Percentiles rank a stretch among this genome's conserved stretches.
These are phyloP conservation scores for Pistacia vera DNA, from an alignment of 345 rosid species.

Conservation along the genomic window DNA sequence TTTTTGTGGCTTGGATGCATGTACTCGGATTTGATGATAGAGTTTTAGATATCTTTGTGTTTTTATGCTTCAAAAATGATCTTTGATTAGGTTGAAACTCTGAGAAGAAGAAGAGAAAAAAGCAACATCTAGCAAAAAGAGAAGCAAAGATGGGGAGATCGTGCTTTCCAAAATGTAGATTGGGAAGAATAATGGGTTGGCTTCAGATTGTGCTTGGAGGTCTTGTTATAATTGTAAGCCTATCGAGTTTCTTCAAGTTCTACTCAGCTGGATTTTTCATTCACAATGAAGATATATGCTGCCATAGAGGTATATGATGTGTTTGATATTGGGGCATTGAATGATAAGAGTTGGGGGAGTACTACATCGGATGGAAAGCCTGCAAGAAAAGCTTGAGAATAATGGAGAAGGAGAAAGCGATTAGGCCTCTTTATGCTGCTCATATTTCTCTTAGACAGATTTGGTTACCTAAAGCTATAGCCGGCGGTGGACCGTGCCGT, in stretches of 20 bases:
- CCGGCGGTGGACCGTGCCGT: too few species aligned
- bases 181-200: conserved; percentile 56
- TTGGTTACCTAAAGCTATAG: conserved; percentile 47
- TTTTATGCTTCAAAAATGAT: neutral
- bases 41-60: too few species aligned
- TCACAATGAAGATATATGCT: conserved; percentile 70
- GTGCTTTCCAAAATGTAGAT: conserved; percentile 52
- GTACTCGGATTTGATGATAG: too few species aligned
- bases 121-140: neutral
- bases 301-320: conserved; percentile 44
- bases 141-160: conserved; percentile 46
- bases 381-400: conserved; percentile 68
- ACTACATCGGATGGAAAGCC: conserved; percentile 45
- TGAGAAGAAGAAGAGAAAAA: neutral
- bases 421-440: conserved; percentile 64
- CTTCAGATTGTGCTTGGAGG: conserved; percentile 67
- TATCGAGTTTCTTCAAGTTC: conserved; percentile 68
- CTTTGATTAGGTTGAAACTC: conserved; percentile 25
- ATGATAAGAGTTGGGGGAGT: conserved; percentile 58
- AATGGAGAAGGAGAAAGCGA: conserved; percentile 56
- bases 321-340: conserved; percentile 47
- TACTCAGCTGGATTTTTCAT: conserved; percentile 69
- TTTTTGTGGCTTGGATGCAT: too few species aligned
- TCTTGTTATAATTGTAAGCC: conserved; percentile 59
- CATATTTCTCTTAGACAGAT: conserved; percentile 71